Evolutionary conservation across 2,329 filamentous ascomycete genomes (phyloP).

Genomic region (Xylaria sp.): DNA sequence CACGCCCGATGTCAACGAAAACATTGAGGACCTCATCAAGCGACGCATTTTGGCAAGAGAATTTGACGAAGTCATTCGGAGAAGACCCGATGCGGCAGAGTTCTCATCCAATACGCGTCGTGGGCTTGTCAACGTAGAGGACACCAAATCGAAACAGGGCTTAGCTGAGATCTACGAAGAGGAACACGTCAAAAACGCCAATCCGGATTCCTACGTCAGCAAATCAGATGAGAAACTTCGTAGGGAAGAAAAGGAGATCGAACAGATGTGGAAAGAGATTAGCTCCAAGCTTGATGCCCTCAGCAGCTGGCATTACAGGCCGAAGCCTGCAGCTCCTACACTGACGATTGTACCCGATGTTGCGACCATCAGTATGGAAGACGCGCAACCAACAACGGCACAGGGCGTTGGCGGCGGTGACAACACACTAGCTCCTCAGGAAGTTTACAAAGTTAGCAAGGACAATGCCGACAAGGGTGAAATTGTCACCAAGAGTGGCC

Average conservation of each 20-base stretch:
- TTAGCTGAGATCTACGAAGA: conserved; percentile 95
- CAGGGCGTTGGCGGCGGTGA: conserved; percentile 75
- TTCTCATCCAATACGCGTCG: conserved; percentile 70
- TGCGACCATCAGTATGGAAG: conserved; percentile 93
- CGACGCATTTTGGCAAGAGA: conserved; percentile 88
- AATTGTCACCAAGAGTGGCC: conserved; percentile 78
- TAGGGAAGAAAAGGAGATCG: conserved; percentile 85
- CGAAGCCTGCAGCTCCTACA: conserved; percentile 82
- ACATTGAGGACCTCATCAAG: conserved; percentile 94
- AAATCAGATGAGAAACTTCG: conserved; percentile 83
- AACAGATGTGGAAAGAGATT: conserved; percentile 83
- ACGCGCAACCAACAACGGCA: conserved; percentile 87
- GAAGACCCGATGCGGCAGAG: conserved; percentile 79
- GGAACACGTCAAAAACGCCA: conserved; percentile 81
- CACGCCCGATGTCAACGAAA: conserved; percentile 88
- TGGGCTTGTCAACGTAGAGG: conserved; percentile 83
- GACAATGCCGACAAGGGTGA: conserved; percentile 73
- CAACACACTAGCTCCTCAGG: conserved; percentile 89
- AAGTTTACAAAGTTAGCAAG: conserved; percentile 87
- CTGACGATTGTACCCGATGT: conserved; percentile 91
- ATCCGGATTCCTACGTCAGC: conserved; percentile 83
- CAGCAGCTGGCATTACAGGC: conserved; percentile 95
- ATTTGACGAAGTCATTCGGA: conserved; percentile 89
- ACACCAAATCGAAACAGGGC: conserved; percentile 86
- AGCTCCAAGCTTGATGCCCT: conserved; percentile 85